phyloP scores from a whole-genome alignment of 2,329 filamentous ascomycete species.

The Sarocladium strictum region DNA sequence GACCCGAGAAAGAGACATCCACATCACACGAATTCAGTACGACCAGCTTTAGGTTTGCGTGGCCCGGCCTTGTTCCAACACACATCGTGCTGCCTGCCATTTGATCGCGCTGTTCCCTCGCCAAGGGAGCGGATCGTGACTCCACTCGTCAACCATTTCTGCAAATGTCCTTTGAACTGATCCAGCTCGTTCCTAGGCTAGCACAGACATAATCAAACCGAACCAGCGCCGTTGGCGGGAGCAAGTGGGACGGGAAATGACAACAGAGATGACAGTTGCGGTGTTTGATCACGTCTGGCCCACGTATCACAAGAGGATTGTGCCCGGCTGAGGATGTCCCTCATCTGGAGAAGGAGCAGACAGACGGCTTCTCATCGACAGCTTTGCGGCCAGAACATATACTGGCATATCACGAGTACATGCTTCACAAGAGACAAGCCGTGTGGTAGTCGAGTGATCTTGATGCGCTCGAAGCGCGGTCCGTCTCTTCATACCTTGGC shows the following conservation, averaged over 20 bases:
- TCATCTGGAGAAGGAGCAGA: neutral
- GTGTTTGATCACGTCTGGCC: neutral
- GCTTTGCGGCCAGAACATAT: too few species aligned
- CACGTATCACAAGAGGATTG: neutral
- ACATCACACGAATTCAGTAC: too few species aligned
- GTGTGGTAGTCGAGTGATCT: too few species aligned
- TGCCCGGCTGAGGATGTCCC: neutral
- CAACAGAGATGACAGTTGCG: neutral
- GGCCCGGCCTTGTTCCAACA: neutral
- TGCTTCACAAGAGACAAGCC: too few species aligned
- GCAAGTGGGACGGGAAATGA: slow-evolving; percentile 1
- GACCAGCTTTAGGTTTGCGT: neutral
- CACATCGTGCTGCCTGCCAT: neutral
- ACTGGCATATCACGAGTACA: too few species aligned
- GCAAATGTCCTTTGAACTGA: neutral
- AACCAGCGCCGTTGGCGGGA: neutral
- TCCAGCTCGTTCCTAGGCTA: neutral
- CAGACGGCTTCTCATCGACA: too few species aligned
- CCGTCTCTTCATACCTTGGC: too few species aligned
- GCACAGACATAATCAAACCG: neutral
- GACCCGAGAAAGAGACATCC: neutral
- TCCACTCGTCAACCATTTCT: neutral
- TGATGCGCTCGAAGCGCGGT: too few species aligned
- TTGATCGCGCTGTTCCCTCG: neutral
- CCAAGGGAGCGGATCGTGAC: too few species aligned